These are phyloP conservation scores for Petunia secreta DNA, from an alignment of 257 asterid species.

Conservation along the genomic window DNA sequence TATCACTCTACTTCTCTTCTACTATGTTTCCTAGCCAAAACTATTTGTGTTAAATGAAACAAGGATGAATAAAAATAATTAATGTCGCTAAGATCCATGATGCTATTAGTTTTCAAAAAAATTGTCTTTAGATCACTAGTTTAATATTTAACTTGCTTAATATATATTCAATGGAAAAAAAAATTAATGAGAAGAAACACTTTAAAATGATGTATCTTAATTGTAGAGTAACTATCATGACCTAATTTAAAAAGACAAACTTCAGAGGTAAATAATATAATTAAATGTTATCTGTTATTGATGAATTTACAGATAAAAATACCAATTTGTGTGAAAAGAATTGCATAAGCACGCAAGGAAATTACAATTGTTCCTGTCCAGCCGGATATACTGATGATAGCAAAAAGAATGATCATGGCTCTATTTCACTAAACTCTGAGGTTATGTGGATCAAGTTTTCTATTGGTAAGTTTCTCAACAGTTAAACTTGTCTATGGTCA, in stretches of 20 bases:
- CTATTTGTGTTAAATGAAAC: too few species aligned
- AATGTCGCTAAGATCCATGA: too few species aligned
- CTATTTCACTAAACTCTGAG: constrained; percentile 36
- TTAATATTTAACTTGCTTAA: too few species aligned
- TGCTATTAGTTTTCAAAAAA: too few species aligned
- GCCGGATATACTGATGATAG: constrained; percentile 46
- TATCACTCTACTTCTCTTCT: too few species aligned
- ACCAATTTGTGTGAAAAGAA: constrained; percentile 39
- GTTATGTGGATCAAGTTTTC: constrained; percentile 41
- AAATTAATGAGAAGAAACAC: too few species aligned
- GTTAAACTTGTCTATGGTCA: not conserved
- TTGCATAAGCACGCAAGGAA: constrained; percentile 39
- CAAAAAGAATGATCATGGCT: constrained; percentile 32
- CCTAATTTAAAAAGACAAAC: not conserved
- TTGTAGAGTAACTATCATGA: too few species aligned
- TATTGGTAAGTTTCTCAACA: constrained; percentile 31
- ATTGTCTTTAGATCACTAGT: too few species aligned
- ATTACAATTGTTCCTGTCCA: constrained; percentile 41
- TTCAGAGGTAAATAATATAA: not conserved
- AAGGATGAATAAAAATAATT: too few species aligned
- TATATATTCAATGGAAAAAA: too few species aligned
- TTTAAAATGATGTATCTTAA: too few species aligned
- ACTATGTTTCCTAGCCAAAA: too few species aligned
- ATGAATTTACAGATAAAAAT: constrained; percentile 38
- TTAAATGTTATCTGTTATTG: constrained; percentile 25